Conservation (phyloP, 805 yeast species). For the Yamadazyma akitaensis region DNA sequence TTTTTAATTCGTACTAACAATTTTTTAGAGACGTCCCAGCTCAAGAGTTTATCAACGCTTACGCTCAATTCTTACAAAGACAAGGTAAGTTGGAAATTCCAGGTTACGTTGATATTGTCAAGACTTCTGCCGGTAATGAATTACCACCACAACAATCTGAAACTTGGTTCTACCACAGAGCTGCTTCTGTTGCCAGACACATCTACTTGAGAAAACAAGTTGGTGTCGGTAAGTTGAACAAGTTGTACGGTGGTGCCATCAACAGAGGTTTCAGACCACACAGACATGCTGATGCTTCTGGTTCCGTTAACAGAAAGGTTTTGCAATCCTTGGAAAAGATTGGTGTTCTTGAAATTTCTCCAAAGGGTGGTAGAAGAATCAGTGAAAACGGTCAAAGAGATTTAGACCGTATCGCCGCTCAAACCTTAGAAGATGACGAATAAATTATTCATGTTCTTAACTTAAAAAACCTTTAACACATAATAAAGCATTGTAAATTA, state of each 20-base stretch:
- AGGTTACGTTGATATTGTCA: conserved; percentile 99
- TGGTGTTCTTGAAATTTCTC: conserved; percentile 93
- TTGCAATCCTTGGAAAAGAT: conserved; percentile 97
- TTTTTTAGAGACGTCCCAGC: conserved; percentile 98
- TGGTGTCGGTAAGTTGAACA: conserved; percentile 99
- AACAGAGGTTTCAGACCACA: conserved; percentile 99
- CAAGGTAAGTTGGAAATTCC: conserved; percentile 99
- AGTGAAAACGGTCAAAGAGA: conserved; percentile 99
- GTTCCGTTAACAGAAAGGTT: conserved; percentile 98
- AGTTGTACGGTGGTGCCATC: conserved; percentile 97
- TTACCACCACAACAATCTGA: conserved; percentile 99
- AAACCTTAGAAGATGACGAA: conserved; percentile 89
- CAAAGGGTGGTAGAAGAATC: conserved; percentile 99
- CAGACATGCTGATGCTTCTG: conserved; percentile 98
- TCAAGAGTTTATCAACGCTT: conserved; percentile 98
- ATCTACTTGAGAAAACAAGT: conserved; percentile 98
- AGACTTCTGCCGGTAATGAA: conserved; percentile 98
- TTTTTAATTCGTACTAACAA: conserved; percentile 26
- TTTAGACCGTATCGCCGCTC: conserved; percentile 99
- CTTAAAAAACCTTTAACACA: conserved; percentile 1
- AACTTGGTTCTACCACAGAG: conserved; percentile 99
- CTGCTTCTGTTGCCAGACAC: conserved; percentile 99
- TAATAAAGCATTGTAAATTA: conserved; percentile 20
- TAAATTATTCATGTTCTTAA: conserved; percentile 4
- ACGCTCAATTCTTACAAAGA: conserved; percentile 99